A percentile compares a stretch with the other conserved stretches of the same genome.
These are phyloP conservation scores for Limnanthes douglasii DNA, from an alignment of 345 rosid genomes.

Conservation along the genomic window DNA sequence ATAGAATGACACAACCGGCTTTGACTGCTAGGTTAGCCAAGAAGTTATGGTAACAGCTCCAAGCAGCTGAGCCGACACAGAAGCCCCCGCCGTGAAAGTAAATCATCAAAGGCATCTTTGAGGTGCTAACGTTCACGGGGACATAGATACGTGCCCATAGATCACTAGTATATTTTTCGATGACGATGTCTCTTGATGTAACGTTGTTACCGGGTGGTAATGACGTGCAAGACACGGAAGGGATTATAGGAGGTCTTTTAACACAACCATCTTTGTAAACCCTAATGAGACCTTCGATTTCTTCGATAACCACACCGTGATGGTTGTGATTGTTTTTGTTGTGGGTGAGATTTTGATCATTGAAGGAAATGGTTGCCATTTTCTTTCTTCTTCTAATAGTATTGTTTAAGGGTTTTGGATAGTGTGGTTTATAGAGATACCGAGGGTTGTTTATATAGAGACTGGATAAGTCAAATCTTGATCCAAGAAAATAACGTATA, in stretches of 20 bases:
- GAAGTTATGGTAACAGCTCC: slow-evolving; percentile 58
- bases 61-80: slow-evolving; percentile 51
- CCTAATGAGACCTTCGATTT: slow-evolving; percentile 48
- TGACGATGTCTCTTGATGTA: slow-evolving; percentile 22
- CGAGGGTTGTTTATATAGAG: no score
- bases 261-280: slow-evolving; percentile 55
- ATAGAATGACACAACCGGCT: slow-evolving; percentile 29
- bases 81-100: slow-evolving; percentile 75
- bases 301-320: slow-evolving; percentile 33
- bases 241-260: slow-evolving; percentile 43
- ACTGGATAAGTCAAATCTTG: no score
- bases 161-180: slow-evolving; percentile 26
- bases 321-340: slow-evolving; percentile 18
- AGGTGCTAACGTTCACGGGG: slow-evolving; percentile 12
- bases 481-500: no score
- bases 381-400: background rate
- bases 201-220: slow-evolving; percentile 17
- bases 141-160: slow-evolving; percentile 38
- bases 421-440: no score
- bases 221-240: slow-evolving; percentile 23
- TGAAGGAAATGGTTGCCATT: slow-evolving; percentile 32
- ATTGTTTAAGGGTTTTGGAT: no score
- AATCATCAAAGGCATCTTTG: slow-evolving; percentile 39
- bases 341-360: slow-evolving; percentile 18
- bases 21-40: slow-evolving; percentile 27